phyloP scores from a whole-genome alignment of 495 filamentous ascomycete species.

The Tuber magnatum region DNA sequence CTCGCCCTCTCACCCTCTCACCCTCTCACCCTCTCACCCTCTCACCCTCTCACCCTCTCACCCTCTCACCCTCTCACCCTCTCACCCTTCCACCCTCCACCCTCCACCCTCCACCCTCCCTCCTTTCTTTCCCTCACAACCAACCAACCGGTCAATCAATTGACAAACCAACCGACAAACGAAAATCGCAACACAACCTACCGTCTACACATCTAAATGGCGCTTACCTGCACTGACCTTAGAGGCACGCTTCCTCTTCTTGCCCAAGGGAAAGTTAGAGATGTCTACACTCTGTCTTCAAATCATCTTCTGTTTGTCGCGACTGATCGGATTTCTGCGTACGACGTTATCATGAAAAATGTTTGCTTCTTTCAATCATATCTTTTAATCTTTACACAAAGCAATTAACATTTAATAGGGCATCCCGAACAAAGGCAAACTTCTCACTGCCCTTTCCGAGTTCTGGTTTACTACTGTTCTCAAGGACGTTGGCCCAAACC shows the following conservation, averaged over 20 bases:
- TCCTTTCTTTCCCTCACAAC: neutral
- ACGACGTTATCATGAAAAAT: conserved; percentile 86
- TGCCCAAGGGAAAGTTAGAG: conserved; percentile 70
- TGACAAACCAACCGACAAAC: neutral
- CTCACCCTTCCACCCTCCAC: neutral
- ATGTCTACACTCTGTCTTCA: conserved; percentile 68
- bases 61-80: neutral
- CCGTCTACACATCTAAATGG: conserved; percentile 20
- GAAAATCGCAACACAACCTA: neutral
- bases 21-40: neutral
- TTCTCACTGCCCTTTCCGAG: conserved; percentile 74
- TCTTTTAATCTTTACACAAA: neutral
- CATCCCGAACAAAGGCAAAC: conserved; percentile 71
- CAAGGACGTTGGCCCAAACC: conserved; percentile 55
- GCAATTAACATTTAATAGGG: conserved; percentile 48
- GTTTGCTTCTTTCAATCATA: conserved; percentile 43
- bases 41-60: neutral
- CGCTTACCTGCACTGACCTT: conserved; percentile 52
- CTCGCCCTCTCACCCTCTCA: neutral
- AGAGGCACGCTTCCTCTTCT: conserved; percentile 51
- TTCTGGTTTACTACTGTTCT: conserved; percentile 76
- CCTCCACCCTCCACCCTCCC: neutral
- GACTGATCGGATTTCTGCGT: conserved; percentile 87
- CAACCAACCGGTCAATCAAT: neutral
- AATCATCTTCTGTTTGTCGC: conserved; percentile 79